Evolutionary conservation across 306 rosid genomes (phyloP), one percentile per base, ranked within the genome.

Genomic region (Quercus rubra): DNA sequence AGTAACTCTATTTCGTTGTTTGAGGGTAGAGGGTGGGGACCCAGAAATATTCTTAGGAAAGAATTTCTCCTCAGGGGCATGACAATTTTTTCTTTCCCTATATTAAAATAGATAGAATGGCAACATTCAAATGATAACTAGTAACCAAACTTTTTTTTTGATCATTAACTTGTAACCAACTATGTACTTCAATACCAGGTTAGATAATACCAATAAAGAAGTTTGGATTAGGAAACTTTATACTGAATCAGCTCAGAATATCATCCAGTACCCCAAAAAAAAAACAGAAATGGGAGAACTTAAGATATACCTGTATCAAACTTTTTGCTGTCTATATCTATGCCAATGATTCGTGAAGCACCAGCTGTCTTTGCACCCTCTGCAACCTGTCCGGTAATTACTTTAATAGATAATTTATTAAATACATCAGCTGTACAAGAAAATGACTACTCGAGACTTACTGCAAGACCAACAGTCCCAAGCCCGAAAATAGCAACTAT

Each of bases 341-440:
- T 76, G 81, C 98, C 97, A 78, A 94, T 94, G 46, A 94, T 70
- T 43, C 96, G 90, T 1, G 98, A 89, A 62, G 98, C 98, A 83
- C 98, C 98, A 25, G 97, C 98, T 64, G 92, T 8, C 89, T 90
- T 92, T 69, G 98, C 98, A 76, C 98, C 98, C 86, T 94, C 98
- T 6, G 96, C 98, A 43, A 94, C 96, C 98, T 94, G 90, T 58
- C 76, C 77, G 27, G 69, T 43, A 28, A 81, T 54, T 46, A 31
- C 73, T 72, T 51, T 72, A 72, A 79, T 55, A 54, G 56, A 71
- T 77, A 43, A 74, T 43, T 76, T 74, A 28, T 28, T 67, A 30
- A 77, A 27, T 74, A 49, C 56, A 77, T 30, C 64, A 83, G 51
- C 80, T 59, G 52, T 71, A 69, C 78, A 85, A 64, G 20, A 46